phyloP scores from a whole-genome alignment of 2,329 filamentous ascomycete species.

The Fusarium circinatum region DNA sequence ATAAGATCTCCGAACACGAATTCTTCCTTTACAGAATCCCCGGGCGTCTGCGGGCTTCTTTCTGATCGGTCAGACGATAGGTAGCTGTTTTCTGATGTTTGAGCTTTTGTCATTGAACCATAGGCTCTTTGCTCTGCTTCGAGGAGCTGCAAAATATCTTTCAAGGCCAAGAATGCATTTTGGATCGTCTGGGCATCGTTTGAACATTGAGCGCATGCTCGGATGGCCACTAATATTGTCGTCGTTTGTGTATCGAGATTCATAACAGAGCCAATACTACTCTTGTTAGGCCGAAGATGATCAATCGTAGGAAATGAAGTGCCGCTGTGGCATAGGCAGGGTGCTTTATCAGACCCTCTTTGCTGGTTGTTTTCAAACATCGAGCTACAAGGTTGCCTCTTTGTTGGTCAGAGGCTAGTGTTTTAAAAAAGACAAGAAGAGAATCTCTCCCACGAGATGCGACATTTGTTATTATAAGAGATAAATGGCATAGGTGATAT shows the following conservation, averaged over 20 bases:
- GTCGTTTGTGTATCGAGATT: not conserved
- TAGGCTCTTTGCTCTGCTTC: not conserved
- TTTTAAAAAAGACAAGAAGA: not conserved
- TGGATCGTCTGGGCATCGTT: not conserved
- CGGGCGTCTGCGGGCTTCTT: rapidly evolving
- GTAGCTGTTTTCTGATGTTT: not conserved
- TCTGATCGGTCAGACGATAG: too few relatives aligned
- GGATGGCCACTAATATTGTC: not conserved
- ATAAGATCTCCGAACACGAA: not conserved
- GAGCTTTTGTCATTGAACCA: rapidly evolving
- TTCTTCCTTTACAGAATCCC: not conserved
- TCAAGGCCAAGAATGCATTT: not conserved
- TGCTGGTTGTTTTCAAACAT: not conserved
- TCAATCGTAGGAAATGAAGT: not conserved
- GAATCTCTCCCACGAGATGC: not conserved
- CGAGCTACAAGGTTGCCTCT: not conserved
- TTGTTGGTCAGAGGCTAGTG: too few relatives aligned
- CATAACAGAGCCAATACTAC: not conserved
- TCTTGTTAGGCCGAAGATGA: not conserved
- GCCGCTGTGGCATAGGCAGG: not conserved
- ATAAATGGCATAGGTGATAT: not conserved
- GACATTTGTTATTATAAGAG: rapidly evolving
- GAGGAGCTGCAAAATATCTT: not conserved
- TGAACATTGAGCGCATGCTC: not conserved
- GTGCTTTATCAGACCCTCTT: too few relatives aligned